A percentile compares a stretch with the other conserved stretches of the same genome.
Conservation (phyloP, 352 stramenopile species). For the Globisporangium camurandrum region DNA sequence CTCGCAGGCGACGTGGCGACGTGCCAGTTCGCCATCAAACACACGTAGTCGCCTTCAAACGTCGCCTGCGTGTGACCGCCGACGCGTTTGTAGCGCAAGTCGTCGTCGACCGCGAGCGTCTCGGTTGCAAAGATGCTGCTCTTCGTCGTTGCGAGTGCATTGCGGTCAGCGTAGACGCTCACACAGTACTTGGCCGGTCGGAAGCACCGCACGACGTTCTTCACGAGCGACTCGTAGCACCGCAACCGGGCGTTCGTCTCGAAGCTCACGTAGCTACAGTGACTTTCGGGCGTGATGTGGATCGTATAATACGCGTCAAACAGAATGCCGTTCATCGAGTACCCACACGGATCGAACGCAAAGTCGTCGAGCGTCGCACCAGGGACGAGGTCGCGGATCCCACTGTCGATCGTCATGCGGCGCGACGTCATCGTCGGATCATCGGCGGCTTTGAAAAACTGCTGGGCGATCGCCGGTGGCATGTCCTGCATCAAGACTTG, state of each 20-base stretch:
- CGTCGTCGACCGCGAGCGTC: slow-evolving; percentile 61
- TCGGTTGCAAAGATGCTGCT: slow-evolving; percentile 72
- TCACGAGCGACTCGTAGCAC: slow-evolving; percentile 89
- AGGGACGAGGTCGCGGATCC: slow-evolving; percentile 93
- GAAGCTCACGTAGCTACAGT: slow-evolving; percentile 97
- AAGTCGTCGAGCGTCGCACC: slow-evolving; percentile 94
- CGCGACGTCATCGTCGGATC: slow-evolving; percentile 61
- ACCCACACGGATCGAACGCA: slow-evolving; percentile 98
- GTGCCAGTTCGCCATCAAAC: slow-evolving; percentile 75
- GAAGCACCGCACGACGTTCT: slow-evolving; percentile 98
- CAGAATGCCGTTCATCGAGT: slow-evolving; percentile 98
- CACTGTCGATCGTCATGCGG: slow-evolving; percentile 92
- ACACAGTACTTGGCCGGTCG: slow-evolving; percentile 95
- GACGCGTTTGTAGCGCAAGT: slow-evolving; percentile 74
- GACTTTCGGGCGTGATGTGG: slow-evolving; percentile 96
- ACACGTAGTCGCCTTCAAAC: slow-evolving; percentile 82
- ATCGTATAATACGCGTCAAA: slow-evolving; percentile 99
- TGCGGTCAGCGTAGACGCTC: slow-evolving; percentile 93
- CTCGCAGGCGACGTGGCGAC: slow-evolving; percentile 36
- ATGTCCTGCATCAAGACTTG: slow-evolving; percentile 87
- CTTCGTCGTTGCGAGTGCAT: slow-evolving; percentile 58
- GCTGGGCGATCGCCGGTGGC: slow-evolving; percentile 67
- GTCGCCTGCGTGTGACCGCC: slow-evolving; percentile 78
- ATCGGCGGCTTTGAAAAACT: slow-evolving; percentile 81
- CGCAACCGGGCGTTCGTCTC: slow-evolving; percentile 94